Base-by-base conservation (phyloP, 163 green algal genomes). In the Scenedesmus sp. region DNA sequence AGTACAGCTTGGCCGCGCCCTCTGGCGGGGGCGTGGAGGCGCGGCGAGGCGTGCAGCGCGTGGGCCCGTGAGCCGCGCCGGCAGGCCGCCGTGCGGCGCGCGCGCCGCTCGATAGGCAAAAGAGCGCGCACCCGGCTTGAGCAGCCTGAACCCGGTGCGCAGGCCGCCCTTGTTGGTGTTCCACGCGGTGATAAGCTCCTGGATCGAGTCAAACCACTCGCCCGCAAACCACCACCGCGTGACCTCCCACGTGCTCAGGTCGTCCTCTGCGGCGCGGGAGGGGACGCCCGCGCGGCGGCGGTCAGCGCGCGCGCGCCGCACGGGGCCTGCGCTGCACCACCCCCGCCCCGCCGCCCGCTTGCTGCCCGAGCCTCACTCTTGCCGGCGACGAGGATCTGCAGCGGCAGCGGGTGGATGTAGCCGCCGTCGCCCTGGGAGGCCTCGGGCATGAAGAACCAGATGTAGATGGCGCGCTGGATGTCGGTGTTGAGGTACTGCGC, bases 381-480 rank as follows among this genome's bases (percentile, higher is more conserved):
- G 6, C 57, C 70, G 36, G 70, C 44, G 15, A 58, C 69, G 53
- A 77, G 45, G 11, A 81, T 54, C 63, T 81, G 74, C 50, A 81
- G 53, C 14, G 74, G 74, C 51, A 81, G 51, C 26, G 74, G 74
- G 17, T 75, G 74, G 24, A 75, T 64, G 74, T 75, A 81, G 18
- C 63, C 63, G 4, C 74, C 74, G 36, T 81, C 74, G n/a, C 62
- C 62, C 26, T 69, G 33, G 24, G 34, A 29, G 9, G 24, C 5
- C 17, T 56, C 22, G 29, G 74, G 63, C 51, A 73, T 64, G 34
- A 81, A 73, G 63, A 81, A 81, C 74, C 74, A 81, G 11, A 81
- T n/a, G 24, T 74, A 81, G 34, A 81, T 39, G 24, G 51, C 74
- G 9, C 74, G 63, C 15, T 33, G 74, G 11, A 75, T 56, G 3